Evolutionary conservation across 2,329 filamentous ascomycete species (phyloP).

Genomic region (Penicillium sp.): DNA sequence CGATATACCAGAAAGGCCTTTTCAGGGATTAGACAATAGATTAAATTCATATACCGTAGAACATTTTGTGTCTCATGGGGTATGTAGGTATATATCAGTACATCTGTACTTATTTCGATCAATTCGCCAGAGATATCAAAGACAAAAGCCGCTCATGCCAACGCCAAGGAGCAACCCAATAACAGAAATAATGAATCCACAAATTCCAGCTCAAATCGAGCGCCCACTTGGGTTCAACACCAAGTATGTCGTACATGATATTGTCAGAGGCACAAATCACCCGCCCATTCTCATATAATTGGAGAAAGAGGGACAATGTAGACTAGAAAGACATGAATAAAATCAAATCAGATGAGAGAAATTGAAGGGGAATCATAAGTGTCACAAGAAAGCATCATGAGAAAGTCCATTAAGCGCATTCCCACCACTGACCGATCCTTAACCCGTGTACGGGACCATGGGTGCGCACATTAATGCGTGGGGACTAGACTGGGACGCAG

Average conservation of each 20-base stretch:
- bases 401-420: conserved; percentile 11
- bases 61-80: background rate
- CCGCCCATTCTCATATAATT: conserved; percentile 18
- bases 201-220: conserved; percentile 5
- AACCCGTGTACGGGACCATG: conserved; percentile 29
- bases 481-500: conserved; percentile 26
- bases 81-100: background rate
- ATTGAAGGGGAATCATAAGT: conserved; percentile 4
- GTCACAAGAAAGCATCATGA: conserved; percentile 10
- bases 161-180: background rate
- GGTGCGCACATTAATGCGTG: conserved; percentile 33
- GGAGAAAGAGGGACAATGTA: background rate
- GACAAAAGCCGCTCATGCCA: conserved; percentile 9
- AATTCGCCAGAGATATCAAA: conserved; percentile 15
- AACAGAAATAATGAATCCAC: background rate
- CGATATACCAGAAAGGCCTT: background rate
- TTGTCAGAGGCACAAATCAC: conserved; percentile 13
- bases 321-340: background rate
- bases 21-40: background rate
- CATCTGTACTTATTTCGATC: background rate
- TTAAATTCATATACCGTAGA: background rate
- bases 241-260: conserved; percentile 23
- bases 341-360: conserved; percentile 3
- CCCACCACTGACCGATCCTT: conserved; percentile 21
- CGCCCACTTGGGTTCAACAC: conserved; percentile 12